These are phyloP conservation scores for Coemansia sp. DNA, from an alignment of 192 early-diverging fungal species.

Conservation along the genomic window DNA sequence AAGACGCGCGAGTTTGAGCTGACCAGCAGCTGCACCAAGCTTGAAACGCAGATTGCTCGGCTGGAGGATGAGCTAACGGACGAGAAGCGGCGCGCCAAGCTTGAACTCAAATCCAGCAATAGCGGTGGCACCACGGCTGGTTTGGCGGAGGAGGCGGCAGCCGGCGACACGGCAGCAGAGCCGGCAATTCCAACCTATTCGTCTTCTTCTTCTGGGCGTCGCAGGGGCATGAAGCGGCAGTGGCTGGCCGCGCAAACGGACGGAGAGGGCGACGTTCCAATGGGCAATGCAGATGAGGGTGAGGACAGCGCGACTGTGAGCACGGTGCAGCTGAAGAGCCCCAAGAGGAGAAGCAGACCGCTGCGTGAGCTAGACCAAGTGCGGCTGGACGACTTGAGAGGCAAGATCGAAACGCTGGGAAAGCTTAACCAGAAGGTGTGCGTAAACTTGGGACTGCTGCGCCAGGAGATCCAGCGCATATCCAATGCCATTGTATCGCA, in stretches of 20 bases:
- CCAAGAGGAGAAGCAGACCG: constrained; percentile 22
- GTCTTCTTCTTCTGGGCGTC: background rate
- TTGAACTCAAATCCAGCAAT: background rate
- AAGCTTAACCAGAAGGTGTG: constrained; percentile 47
- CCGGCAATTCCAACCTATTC: no score
- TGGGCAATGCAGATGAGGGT: constrained; percentile 1
- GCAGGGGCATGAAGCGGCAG: constrained; percentile 13
- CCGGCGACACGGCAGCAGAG: no score
- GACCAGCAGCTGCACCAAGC: constrained; percentile 23
- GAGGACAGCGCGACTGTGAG: background rate
- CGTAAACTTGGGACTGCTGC: constrained; percentile 34
- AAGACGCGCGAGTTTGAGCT: constrained; percentile 43
- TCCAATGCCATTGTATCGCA: constrained; percentile 23
- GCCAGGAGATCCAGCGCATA: constrained; percentile 44
- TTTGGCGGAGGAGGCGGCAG: background rate
- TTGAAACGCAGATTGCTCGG: constrained; percentile 33
- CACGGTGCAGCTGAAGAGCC: background rate
- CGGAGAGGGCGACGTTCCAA: constrained; percentile 7
- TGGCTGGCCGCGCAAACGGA: constrained; percentile 4
- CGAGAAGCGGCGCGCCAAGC: constrained; percentile 36
- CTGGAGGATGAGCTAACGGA: constrained; percentile 32
- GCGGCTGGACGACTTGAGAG: constrained; percentile 28
- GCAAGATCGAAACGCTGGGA: constrained; percentile 40
- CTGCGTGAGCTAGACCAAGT: constrained; percentile 47
- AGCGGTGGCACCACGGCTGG: background rate